Percentiles rank a stretch among this genome's conserved stretches.
Conservation (phyloP, 352 stramenopile genomes). For the Phytophthora podocarpi region DNA sequence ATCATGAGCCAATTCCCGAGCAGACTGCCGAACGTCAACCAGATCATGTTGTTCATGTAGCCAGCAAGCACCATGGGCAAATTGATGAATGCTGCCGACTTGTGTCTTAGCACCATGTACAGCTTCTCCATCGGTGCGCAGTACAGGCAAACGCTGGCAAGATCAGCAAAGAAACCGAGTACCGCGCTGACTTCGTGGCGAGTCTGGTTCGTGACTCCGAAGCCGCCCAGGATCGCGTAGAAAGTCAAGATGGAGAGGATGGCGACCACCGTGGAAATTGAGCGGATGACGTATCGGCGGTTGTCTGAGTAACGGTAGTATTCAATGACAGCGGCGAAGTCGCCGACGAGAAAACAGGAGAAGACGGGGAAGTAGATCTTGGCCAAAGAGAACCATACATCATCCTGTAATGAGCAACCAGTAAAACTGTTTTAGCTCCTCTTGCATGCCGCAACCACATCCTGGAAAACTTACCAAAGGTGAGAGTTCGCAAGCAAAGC, state of each 20-base stretch:
- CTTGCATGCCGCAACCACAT: neutral
- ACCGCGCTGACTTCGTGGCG: conserved; percentile 36
- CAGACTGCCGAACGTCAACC: conserved; percentile 49
- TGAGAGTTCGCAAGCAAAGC: conserved; percentile 43
- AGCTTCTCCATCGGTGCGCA: conserved; percentile 51
- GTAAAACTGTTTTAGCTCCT: neutral
- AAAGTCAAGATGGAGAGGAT: conserved; percentile 37
- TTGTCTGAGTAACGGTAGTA: conserved; percentile 43
- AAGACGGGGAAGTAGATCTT: conserved; percentile 47
- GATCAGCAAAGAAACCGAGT: conserved; percentile 46
- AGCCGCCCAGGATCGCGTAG: conserved; percentile 44
- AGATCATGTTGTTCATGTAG: conserved; percentile 53
- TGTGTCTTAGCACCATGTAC: conserved; percentile 42
- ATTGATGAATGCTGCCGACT: conserved; percentile 55
- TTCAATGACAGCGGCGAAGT: conserved; percentile 34
- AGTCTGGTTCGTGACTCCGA: conserved; percentile 34
- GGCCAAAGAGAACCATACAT: conserved; percentile 44
- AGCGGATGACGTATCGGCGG: conserved; percentile 23
- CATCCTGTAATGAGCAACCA: too few species aligned
- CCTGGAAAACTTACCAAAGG: conserved; percentile 27
- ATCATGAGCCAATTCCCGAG: conserved; percentile 47
- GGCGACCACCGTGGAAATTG: conserved; percentile 6
- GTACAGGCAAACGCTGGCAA: conserved; percentile 49
- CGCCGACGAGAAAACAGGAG: conserved; percentile 37
- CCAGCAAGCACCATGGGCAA: conserved; percentile 48